Evolutionary conservation across 345 rosid species (phyloP), one percentile per base, ranked within the genome.

Genomic region (Linum trigynum): DNA sequence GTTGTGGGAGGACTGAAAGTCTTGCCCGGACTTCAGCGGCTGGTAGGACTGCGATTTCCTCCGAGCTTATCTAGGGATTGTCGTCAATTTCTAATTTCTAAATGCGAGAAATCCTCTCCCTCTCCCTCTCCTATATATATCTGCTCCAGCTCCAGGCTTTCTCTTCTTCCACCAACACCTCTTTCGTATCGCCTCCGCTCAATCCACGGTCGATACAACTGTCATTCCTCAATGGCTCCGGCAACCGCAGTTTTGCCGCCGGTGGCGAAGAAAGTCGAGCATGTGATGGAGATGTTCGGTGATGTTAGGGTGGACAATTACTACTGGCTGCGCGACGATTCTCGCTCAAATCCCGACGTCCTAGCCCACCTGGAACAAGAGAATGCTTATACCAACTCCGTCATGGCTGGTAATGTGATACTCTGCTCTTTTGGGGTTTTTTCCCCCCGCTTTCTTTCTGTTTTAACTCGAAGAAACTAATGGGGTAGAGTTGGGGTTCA

Each of bases 301-400:
- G 97, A 92, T 65, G 77, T 80, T 39, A 81, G 98, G 68, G 69
- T 83, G 2, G 98, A 92, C 69, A 79, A 84, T 63, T 84, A 92
- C 79, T 89, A 92, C 83, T 90, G 97, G 98, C 96, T 92, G 11
- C 96, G 96, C 10, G 97, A 92, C 40, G 98, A 92, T 69, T 83
- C 98, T 55, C 94, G 98, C 74, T 65, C 85, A 53, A 58, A 81
- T 67, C 77, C 87, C 57, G 83, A 85, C 0, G 70, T 90, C 66
- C 70, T 90, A 42, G 74, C 90, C 71, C 65, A 92, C 60, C 89
- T 92, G 56, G 71, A 74, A 36, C 80, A 80, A 68, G 98, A 92
- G 71, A 90, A 92, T 45, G 77, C 57, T 38, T 92, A 86, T 78
- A 79, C 86, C 17, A 80, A 78, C 43, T 71, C 63, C 51, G 57